phyloP scores from a whole-genome alignment of 805 yeast species.

The Torulaspora microellipsoides region DNA sequence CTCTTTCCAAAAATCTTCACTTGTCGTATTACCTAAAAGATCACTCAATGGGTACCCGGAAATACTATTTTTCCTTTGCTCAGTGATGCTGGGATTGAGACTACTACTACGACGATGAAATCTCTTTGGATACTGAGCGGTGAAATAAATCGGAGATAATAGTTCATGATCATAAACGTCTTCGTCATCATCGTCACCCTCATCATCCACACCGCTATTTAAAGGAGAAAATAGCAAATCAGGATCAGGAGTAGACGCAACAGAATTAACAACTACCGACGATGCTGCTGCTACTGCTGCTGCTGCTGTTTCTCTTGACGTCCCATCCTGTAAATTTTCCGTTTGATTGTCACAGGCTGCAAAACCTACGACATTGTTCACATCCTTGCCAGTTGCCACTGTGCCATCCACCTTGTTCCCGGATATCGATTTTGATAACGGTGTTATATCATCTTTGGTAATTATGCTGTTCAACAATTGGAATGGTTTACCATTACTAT shows the following conservation, averaged over 20 bases:
- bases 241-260: constrained; percentile 16
- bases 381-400: background rate
- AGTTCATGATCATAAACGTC: constrained; percentile 22
- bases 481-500: constrained; percentile 12
- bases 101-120: constrained; percentile 15
- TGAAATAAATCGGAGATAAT: constrained; percentile 16
- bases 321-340: background rate
- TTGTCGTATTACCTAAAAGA: constrained; percentile 11
- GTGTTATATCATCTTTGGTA: constrained; percentile 28
- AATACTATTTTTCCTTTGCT: constrained; percentile 10
- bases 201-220: constrained; percentile 14
- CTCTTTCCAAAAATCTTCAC: constrained; percentile 34
- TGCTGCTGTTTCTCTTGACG: background rate
- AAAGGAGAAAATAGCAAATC: constrained; percentile 30
- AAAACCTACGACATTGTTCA: background rate
- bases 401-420: background rate
- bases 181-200: constrained; percentile 15
- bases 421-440: constrained; percentile 12
- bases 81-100: background rate
- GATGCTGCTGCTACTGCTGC: background rate
- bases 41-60: constrained; percentile 6
- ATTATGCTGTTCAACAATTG: constrained; percentile 24
- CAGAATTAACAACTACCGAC: constrained; percentile 5
- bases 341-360: background rate
- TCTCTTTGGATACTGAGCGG: constrained; percentile 21